Base-by-base conservation (phyloP, 2,329 filamentous ascomycete species). In the Alternaria ethzedia region DNA sequence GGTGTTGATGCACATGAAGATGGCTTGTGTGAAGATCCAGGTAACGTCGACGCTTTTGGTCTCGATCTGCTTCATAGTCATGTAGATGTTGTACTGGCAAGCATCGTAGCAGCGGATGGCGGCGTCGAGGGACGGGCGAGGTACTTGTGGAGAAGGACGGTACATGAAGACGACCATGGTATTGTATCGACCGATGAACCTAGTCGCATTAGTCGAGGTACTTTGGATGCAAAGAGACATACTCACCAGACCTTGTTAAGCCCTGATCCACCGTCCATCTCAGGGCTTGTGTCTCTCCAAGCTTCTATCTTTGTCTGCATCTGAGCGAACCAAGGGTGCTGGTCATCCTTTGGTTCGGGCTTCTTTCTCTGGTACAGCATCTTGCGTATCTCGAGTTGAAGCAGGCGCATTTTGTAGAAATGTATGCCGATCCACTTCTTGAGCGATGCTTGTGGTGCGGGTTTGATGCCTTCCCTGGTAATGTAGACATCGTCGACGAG, bases 1-100 rank as follows among this genome's bases (percentile, higher is more conserved):
- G 6, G 93, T 94, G 76, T 97, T 97, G 61, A 98, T 86, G 5
- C 92, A 90, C 89, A 96, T 96, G 82, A 96, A 97, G 44, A 98
- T 86, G 20, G 91, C 90, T 62, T 97, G 87, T 1, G 97, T 88
- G 75, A 97, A 97, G 46, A 97, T 90, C 95, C 95, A 98, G 1
- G 94, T 97, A 64, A 97, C 85, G 75, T 97, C 95, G 11, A 96
- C 88, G 21, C 89, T 89, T 13, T 87, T 86, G 15, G 87, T 89
- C 68, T 90, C 87, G 75, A 97, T 91, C 78, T 97, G 94, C 72
- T 91, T 89, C 75, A 88, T 89, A 47, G 94, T 91, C 76, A 95
- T 88, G 68, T 90, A 86, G 71, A 97, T 92, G 75, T 97, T 94
- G 79, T 89, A 92, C 11, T 90, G 86, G 50, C 93, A 90, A 44